Base-by-base conservation (phyloP, 1,139 yeast genomes). In the Blastobotrys persicus region DNA sequence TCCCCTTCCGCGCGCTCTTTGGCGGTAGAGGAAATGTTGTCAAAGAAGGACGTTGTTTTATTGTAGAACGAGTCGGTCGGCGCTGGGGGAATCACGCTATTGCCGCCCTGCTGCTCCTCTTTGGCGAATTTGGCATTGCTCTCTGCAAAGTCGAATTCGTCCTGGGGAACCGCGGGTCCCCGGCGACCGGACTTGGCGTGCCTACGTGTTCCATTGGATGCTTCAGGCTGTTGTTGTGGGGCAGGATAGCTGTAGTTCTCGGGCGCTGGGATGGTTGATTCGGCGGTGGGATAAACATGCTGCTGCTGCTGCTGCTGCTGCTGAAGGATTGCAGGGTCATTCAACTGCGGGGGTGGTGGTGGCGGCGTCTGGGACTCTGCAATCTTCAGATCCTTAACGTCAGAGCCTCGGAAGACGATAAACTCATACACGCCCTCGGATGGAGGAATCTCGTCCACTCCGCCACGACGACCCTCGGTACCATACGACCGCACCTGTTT, bases 331-430 rank as follows among this genome's bases (percentile, higher is more conserved):
- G 69, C 69, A n/a, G 69, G 70, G 44, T 64, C 70, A 19, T 59
- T 14, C 26, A 32, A 43, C 45, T 31, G 59, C 45, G 58, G 54
- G 31, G 58, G 56, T 5, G 55, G 50, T 26, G 54, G 51, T 3
- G 62, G 60, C 12, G 58, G 54, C 3, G 66, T 59, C 3, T 59
- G 55, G 31, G 74, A 74, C 56, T 88, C 97, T 62, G 91, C 76
- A 54, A 92, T 95, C 56, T 83, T 81, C 67, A 92, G 76, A 63
- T 88, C 96, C 70, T 88, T 86, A 37, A 92, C 98, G 62, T 91
- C 98, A 34, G 88, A 81, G 37, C 98, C 98, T 58, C 94, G 80
- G 66, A 92, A 87, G 45, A 86, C 89, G 52, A 92, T 91, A 56
- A 80, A 81, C 41, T 88, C 92, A 66, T 82, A 88, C 16, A 85